A percentile compares a stretch with the other conserved stretches of the same genome.
phyloP scores from a whole-genome alignment of 768 basidiomycete species.

The Russula griseocarnosa region DNA sequence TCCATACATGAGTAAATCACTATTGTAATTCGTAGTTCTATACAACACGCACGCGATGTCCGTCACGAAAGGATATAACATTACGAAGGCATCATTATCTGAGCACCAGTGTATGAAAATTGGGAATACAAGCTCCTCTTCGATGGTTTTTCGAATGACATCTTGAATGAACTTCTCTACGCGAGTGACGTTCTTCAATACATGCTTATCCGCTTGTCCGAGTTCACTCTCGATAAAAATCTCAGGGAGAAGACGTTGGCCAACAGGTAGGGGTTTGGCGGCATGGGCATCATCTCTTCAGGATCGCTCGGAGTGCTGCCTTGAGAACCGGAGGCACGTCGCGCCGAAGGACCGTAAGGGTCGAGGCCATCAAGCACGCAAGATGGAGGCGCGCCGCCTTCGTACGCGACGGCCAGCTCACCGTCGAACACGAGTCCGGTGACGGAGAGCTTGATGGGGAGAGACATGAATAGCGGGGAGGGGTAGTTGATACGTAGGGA shows the following conservation, averaged over 20 bases:
- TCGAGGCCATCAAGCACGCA: conserved; percentile 87
- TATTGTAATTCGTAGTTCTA: conserved; percentile 31
- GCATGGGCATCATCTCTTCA: conserved; percentile 50
- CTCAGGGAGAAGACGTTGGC: conserved; percentile 77
- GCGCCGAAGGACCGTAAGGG: conserved; percentile 68
- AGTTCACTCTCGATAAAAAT: conserved; percentile 96
- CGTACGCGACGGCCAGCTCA: conserved; percentile 88
- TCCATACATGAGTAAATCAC: conserved; percentile 94
- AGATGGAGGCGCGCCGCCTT: conserved; percentile 82
- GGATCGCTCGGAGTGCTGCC: conserved; percentile 56
- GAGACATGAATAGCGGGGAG: conserved; percentile 91
- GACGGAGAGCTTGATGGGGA: conserved; percentile 91
- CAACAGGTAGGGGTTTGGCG: conserved; percentile 69
- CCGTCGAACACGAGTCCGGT: conserved; percentile 84
- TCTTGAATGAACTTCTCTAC: conserved; percentile 96
- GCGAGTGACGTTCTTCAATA: conserved; percentile 90
- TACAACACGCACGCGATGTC: conserved; percentile 5
- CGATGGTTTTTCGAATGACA: conserved; percentile 89
- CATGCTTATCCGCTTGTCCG: conserved; percentile 92
- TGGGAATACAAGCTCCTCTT: conserved; percentile 94
- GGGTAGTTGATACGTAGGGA: conserved; percentile 97
- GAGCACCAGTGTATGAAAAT: conserved; percentile 71
- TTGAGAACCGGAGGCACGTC: conserved; percentile 35
- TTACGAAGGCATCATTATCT: conserved; percentile 3
- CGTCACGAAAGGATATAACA: neutral